Evolutionary conservation across 169 alveolate genomes (phyloP).

Genomic region (Cryptosporidium canis): DNA sequence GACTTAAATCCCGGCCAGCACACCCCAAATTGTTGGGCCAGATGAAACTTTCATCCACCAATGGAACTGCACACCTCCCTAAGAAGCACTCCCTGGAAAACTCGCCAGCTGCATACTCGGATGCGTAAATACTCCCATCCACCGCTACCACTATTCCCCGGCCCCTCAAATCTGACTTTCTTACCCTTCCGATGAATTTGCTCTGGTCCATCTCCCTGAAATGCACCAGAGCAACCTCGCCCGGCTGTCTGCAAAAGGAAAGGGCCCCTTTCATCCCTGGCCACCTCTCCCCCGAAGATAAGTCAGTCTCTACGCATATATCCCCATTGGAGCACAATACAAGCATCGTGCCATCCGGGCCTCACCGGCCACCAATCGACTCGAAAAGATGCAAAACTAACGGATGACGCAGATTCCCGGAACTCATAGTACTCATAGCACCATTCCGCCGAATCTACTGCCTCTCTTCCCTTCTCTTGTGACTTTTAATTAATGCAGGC

Average conservation of each 20-base stretch:
- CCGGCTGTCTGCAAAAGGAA: not conserved
- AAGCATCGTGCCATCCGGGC: not conserved
- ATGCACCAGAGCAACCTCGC: not conserved
- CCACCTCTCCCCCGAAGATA: not conserved
- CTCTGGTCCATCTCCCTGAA: slow-evolving; percentile 42
- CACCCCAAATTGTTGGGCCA: not conserved
- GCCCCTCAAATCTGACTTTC: not conserved
- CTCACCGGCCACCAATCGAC: not conserved
- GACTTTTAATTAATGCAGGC: not conserved
- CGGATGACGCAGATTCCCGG: not conserved
- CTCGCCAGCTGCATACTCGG: not conserved
- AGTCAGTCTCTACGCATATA: not conserved
- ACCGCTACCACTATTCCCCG: not conserved
- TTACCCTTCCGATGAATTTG: slow-evolving; percentile 8
- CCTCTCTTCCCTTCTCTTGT: not conserved
- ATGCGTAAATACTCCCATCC: slow-evolving; percentile 15
- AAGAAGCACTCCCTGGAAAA: not conserved
- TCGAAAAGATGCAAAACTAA: not conserved
- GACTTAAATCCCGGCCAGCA: not conserved
- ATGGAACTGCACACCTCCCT: not conserved
- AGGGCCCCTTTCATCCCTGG: not conserved
- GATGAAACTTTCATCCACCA: not conserved
- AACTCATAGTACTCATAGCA: not conserved
- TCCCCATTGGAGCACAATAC: slow-evolving; percentile 36
- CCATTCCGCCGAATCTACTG: not conserved